Conservation (phyloP, 176 grass and related monocot genomes). For the Miscanthus lutarioriparius region DNA sequence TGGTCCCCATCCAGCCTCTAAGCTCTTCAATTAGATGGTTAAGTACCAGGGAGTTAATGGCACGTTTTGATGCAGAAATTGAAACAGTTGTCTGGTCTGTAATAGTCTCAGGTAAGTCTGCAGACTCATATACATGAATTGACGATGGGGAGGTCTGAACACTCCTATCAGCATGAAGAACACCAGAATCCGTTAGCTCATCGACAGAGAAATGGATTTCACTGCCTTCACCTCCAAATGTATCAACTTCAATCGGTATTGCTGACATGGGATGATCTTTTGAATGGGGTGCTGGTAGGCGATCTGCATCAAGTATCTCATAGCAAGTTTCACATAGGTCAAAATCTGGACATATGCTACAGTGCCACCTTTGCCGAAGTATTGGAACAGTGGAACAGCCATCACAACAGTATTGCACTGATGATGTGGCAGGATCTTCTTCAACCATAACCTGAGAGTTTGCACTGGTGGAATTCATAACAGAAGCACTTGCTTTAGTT, state of each 20-base stretch:
- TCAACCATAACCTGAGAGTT: constrained; percentile 88
- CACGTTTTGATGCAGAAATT: constrained; percentile 94
- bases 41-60: constrained; percentile 81
- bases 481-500: constrained; percentile 50
- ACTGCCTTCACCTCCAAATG: constrained; percentile 70
- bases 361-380: constrained; percentile 94
- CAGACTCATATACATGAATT: constrained; percentile 78
- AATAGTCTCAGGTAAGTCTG: constrained; percentile 52
- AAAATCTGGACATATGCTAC: constrained; percentile 92
- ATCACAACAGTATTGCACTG: constrained; percentile 99
- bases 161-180: constrained; percentile 54
- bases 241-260: constrained; percentile 92
- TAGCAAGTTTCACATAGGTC: constrained; percentile 97
- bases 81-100: constrained; percentile 72
- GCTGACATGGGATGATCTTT: constrained; percentile 94
- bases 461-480: constrained; percentile 49
- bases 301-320: constrained; percentile 90
- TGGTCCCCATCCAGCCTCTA: constrained; percentile 87
- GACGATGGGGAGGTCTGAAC: constrained; percentile 60
- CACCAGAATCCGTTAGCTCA: constrained; percentile 55
- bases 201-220: constrained; percentile 87
- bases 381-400: constrained; percentile 98
- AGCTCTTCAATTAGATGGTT: constrained; percentile 84
- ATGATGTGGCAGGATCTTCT: constrained; percentile 84
- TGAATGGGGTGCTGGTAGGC: constrained; percentile 78